Evolutionary conservation across 108 stramenopile species (phyloP).

Genomic region (Nannochloropsis granulata): DNA sequence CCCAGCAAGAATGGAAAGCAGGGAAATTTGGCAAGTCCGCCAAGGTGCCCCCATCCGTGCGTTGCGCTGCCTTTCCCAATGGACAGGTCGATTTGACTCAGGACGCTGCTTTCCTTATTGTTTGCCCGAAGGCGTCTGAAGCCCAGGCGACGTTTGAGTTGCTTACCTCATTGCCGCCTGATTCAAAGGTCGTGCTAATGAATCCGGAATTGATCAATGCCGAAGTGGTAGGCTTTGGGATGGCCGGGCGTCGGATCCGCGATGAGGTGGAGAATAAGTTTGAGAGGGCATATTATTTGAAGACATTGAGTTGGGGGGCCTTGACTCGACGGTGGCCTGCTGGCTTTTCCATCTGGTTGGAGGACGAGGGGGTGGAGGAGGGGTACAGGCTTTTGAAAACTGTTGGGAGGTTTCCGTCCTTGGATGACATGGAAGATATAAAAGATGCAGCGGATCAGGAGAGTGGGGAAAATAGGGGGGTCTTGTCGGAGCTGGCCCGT

Average conservation of each 20-base stretch:
- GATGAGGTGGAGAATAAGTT: constrained; percentile 50
- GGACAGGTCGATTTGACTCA: constrained; percentile 32
- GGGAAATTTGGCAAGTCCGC: constrained; percentile 16
- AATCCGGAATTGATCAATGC: constrained; percentile 84
- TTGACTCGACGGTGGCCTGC: constrained; percentile 38
- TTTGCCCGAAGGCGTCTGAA: constrained; percentile 65
- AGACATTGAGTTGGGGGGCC: constrained; percentile 74
- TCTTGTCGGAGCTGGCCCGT: neutral
- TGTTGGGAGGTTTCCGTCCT: constrained; percentile 1
- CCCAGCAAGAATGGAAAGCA: constrained; percentile 59
- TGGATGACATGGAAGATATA: constrained; percentile 25
- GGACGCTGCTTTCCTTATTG: constrained; percentile 50
- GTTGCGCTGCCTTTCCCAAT: constrained; percentile 35
- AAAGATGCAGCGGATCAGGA: neutral
- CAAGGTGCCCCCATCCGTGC: constrained; percentile 52
- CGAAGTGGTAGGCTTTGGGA: constrained; percentile 84
- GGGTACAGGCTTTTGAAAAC: constrained; percentile 41
- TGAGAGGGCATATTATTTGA: constrained; percentile 55
- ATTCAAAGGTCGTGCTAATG: constrained; percentile 49
- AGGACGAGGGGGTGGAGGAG: constrained; percentile 56
- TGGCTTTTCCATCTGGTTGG: constrained; percentile 72
- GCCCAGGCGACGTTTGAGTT: constrained; percentile 41
- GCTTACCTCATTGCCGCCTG: neutral
- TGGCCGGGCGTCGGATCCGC: constrained; percentile 68
- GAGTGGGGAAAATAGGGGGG: neutral